phyloP scores from a whole-genome alignment of 345 rosid genomes.

The Sisymbrium altissimum region DNA sequence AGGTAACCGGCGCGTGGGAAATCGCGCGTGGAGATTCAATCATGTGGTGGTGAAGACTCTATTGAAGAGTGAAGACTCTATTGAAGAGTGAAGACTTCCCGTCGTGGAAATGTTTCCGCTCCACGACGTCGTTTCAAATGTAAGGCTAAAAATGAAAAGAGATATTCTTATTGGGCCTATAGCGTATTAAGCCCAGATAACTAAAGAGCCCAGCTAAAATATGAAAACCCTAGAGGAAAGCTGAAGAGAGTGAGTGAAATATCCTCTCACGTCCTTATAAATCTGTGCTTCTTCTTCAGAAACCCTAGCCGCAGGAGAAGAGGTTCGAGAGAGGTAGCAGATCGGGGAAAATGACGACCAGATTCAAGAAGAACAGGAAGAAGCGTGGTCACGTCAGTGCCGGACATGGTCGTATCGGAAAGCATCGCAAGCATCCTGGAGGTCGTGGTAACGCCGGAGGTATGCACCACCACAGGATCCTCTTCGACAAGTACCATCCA shows the following conservation, averaged over 20 bases:
- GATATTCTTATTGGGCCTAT: neutral
- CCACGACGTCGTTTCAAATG: neutral
- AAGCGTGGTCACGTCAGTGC: slow-evolving; percentile 91
- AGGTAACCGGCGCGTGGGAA: slow-evolving; percentile 8
- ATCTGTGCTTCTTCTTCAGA: neutral
- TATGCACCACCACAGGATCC: slow-evolving; percentile 90
- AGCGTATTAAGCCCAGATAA: neutral
- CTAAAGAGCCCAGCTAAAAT: neutral
- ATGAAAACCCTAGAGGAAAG: slow-evolving; percentile 27
- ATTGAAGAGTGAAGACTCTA: no score
- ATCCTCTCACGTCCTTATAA: neutral
- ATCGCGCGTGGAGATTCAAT: neutral
- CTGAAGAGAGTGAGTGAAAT: neutral
- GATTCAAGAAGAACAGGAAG: slow-evolving; percentile 87
- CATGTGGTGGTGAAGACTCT: slow-evolving; percentile 12
- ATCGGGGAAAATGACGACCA: slow-evolving; percentile 25
- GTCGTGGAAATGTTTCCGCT: neutral
- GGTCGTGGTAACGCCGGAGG: slow-evolving; percentile 94
- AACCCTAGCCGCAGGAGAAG: slow-evolving; percentile 27
- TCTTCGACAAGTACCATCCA: slow-evolving; percentile 89
- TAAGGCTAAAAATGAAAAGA: neutral
- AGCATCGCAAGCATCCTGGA: slow-evolving; percentile 84
- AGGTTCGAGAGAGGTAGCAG: neutral
- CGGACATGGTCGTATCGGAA: slow-evolving; percentile 80
- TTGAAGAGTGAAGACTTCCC: no score